Conservation (phyloP, 2,329 filamentous ascomycete genomes). For the Calonectria hongkongensis region DNA sequence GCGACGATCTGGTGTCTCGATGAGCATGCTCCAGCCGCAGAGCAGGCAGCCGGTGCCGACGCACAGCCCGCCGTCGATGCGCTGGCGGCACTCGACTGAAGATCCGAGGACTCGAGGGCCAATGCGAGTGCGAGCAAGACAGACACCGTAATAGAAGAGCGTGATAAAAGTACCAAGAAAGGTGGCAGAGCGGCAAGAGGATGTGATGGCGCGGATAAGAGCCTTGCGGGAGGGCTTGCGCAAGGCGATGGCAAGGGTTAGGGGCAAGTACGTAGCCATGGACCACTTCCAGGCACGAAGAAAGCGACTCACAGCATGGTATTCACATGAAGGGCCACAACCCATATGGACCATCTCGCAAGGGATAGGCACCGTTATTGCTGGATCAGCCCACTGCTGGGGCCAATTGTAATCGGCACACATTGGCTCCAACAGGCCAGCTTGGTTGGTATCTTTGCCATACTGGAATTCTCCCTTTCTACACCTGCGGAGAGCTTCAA, state of each 20-base stretch:
- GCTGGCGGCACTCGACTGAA: conserved; percentile 67
- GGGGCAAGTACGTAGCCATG: conserved; percentile 84
- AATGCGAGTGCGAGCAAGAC: conserved; percentile 82
- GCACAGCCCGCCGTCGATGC: conserved; percentile 79
- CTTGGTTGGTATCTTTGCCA: conserved; percentile 82
- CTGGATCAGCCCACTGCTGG: conserved; percentile 82
- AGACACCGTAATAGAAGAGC: conserved; percentile 90
- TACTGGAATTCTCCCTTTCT: conserved; percentile 80
- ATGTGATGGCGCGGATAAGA: conserved; percentile 72
- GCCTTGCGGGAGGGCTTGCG: conserved; percentile 67
- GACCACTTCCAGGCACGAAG: conserved; percentile 82
- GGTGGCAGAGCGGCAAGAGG: conserved; percentile 81
- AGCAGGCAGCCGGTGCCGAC: conserved; percentile 82
- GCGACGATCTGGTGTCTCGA: conserved; percentile 79
- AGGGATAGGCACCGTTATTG: conserved; percentile 81
- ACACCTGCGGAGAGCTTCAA: conserved; percentile 82
- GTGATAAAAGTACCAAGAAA: conserved; percentile 87
- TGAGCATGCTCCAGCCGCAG: conserved; percentile 88
- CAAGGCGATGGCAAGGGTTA: conserved; percentile 81
- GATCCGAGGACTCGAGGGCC: conserved; percentile 81
- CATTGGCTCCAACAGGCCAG: conserved; percentile 81
- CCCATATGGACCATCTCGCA: conserved; percentile 92
- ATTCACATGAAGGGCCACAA: conserved; percentile 82
- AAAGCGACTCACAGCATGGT: conserved; percentile 82
- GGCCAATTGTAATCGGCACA: conserved; percentile 83